A percentile compares a stretch with the other conserved stretches of the same genome.
Conservation (phyloP, 805 yeast species). For the Yamadazyma insecticola region DNA sequence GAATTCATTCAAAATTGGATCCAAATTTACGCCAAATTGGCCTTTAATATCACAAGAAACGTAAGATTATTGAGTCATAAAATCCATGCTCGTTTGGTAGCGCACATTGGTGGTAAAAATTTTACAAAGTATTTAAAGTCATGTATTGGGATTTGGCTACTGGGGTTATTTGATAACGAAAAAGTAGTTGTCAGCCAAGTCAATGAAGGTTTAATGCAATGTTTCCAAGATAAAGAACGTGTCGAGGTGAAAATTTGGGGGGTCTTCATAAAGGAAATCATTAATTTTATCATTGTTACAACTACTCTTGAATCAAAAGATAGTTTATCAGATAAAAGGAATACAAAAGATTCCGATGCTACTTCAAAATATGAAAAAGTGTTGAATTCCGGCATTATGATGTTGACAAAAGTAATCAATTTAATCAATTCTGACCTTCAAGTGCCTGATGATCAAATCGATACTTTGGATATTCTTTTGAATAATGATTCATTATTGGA, state of each 20-base stretch:
- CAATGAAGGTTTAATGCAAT: constrained; percentile 37
- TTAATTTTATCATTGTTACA: constrained; percentile 50
- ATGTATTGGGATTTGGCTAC: constrained; percentile 67
- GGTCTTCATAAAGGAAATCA: constrained; percentile 51
- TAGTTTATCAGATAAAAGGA: constrained; percentile 72
- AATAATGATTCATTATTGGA: constrained; percentile 31
- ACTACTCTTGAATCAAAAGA: constrained; percentile 54
- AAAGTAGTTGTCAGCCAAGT: constrained; percentile 52
- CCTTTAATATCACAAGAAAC: constrained; percentile 63
- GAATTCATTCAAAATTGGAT: constrained; percentile 65
- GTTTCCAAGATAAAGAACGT: constrained; percentile 54
- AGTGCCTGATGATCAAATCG: constrained; percentile 7
- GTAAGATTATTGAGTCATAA: constrained; percentile 63
- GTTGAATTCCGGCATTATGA: constrained; percentile 43
- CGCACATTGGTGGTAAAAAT: constrained; percentile 49
- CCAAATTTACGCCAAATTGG: constrained; percentile 75
- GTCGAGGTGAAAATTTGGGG: constrained; percentile 52
- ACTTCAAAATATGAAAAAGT: constrained; percentile 59
- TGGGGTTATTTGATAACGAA: constrained; percentile 71
- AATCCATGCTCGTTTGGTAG: constrained; percentile 47
- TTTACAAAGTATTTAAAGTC: constrained; percentile 65
- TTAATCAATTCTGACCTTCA: constrained; percentile 12
- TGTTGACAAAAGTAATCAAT: constrained; percentile 35
- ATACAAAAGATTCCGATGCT: constrained; percentile 61
- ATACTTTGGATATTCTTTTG: constrained; percentile 18